phyloP scores from a whole-genome alignment of 2,329 filamentous ascomycete genomes.

The Nothophoma quercina region DNA sequence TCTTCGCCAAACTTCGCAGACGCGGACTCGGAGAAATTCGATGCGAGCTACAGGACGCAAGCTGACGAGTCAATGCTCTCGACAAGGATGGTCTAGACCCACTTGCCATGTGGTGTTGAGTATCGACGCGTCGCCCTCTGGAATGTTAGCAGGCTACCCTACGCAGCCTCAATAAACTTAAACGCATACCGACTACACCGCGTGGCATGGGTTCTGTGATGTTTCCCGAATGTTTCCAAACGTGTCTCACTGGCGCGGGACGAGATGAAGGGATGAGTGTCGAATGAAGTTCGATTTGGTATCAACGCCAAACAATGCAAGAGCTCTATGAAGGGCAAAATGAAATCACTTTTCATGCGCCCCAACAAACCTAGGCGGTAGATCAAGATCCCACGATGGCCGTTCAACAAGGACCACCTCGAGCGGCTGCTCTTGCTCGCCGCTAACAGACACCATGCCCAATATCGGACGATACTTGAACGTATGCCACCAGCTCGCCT shows the following conservation, averaged over 20 bases:
- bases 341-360: slow-evolving; percentile 40
- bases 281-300: slow-evolving; percentile 6
- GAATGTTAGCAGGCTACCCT: not conserved
- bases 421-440: slow-evolving; percentile 55
- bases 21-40: not conserved
- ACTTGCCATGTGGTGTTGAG: slow-evolving; percentile 15
- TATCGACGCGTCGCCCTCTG: slow-evolving; percentile 8
- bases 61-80: slow-evolving; percentile 15
- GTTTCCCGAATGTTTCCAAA: not conserved
- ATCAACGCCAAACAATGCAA: slow-evolving; percentile 17
- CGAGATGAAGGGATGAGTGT: not conserved
- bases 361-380: slow-evolving; percentile 69
- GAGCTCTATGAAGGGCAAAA: not conserved
- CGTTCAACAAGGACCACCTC: slow-evolving; percentile 91
- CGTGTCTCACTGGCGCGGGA: slow-evolving; percentile 1
- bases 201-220: not conserved
- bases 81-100: slow-evolving; percentile 8
- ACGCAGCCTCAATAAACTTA: not conserved
- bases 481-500: slow-evolving; percentile 73
- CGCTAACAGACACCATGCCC: slow-evolving; percentile 68
- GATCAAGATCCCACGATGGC: slow-evolving; percentile 81
- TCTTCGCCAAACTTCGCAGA: not conserved
- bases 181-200: not conserved
- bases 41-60: not conserved
- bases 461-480: slow-evolving; percentile 95